Evolutionary conservation across 768 basidiomycete species (phyloP).

Genomic region (Cystoderma amianthinum): DNA sequence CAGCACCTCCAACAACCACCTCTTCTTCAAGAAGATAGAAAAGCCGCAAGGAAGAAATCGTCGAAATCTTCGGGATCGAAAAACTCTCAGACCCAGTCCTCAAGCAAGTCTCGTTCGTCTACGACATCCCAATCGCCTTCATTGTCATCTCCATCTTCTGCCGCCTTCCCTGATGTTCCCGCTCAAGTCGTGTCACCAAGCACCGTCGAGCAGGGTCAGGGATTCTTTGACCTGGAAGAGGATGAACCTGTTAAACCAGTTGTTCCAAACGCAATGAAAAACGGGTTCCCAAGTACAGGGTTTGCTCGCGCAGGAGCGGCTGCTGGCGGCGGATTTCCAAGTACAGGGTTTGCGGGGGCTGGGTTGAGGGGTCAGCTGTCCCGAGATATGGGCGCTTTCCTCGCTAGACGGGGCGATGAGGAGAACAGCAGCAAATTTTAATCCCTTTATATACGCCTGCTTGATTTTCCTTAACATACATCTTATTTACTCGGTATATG

Average conservation of each 20-base stretch:
- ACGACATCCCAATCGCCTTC: constrained; percentile 39
- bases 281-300: constrained; percentile 7
- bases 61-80: constrained; percentile 31
- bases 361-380: constrained; percentile 11
- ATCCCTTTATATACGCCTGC: too few species aligned
- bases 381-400: constrained; percentile 24
- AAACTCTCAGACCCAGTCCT: constrained; percentile 13
- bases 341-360: background rate
- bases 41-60: constrained; percentile 10
- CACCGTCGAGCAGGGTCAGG: constrained; percentile 22
- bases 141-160: constrained; percentile 31
- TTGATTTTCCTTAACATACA: too few species aligned
- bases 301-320: background rate
- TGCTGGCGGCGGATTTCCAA: constrained; percentile 1
- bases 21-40: too few species aligned
- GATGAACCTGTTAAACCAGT: constrained; percentile 11
- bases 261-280: too few species aligned
- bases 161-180: constrained; percentile 17
- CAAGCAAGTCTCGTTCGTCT: constrained; percentile 17
- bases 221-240: constrained; percentile 28
- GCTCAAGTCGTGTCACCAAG: constrained; percentile 15
- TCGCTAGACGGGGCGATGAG: constrained; percentile 26
- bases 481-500: too few species aligned
- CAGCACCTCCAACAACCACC: too few species aligned
- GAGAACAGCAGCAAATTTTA: too few species aligned